A percentile compares a stretch with the other conserved stretches of the same genome.
These are phyloP conservation scores for Scutellaria baicalensis DNA, from an alignment of 257 asterid genomes.

Conservation along the genomic window DNA sequence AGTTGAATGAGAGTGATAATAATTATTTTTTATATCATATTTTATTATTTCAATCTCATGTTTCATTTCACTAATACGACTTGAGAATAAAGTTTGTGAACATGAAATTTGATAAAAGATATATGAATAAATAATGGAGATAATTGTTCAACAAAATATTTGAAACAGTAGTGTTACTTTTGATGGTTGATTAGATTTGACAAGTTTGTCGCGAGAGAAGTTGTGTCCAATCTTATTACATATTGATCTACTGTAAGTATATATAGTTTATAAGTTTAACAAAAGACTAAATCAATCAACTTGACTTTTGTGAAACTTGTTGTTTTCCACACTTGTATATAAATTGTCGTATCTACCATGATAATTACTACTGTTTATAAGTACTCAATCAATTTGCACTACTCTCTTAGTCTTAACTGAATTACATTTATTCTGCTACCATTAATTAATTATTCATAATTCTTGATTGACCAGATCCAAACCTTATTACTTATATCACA, in stretches of 20 bases:
- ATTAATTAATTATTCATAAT: too few relatives aligned
- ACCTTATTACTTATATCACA: too few relatives aligned
- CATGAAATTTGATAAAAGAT: neutral
- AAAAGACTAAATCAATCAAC: neutral
- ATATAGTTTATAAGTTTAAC: neutral
- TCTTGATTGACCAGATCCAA: too few relatives aligned
- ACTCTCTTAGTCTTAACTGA: too few relatives aligned
- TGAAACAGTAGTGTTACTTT: neutral
- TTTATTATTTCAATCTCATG: too few relatives aligned
- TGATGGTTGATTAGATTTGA: slow-evolving; percentile 2
- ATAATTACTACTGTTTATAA: neutral
- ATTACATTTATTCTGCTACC: too few relatives aligned
- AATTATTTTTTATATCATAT: too few relatives aligned
- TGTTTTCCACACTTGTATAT: slow-evolving; percentile 2
- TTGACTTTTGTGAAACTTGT: neutral
- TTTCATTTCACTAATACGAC: too few relatives aligned
- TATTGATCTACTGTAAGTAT: neutral
- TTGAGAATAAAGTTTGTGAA: too few relatives aligned
- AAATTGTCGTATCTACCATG: neutral
- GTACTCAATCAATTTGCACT: too few relatives aligned
- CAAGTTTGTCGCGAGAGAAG: neutral
- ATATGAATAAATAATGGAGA: neutral
- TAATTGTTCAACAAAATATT: neutral
- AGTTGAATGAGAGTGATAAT: too few relatives aligned
- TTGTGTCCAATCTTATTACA: neutral